Conservation (phyloP, 176 grass and related monocot species). For the Metroxylon sagu region DNA sequence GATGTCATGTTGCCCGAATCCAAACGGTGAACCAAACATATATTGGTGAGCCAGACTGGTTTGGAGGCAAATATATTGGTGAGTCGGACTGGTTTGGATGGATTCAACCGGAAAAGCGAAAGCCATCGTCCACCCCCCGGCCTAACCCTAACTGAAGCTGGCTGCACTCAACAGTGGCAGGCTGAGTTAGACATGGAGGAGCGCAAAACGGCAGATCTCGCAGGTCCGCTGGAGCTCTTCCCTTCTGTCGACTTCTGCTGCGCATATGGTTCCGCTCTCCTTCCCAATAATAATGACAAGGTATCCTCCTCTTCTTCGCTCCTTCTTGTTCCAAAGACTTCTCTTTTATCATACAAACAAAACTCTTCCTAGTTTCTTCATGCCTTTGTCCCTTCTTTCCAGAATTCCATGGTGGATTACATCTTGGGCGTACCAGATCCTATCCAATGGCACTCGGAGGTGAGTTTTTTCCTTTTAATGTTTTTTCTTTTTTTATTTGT, state of each 20-base stretch:
- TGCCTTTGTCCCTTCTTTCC: not conserved
- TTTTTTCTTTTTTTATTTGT: not conserved
- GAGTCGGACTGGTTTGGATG: too few relatives aligned
- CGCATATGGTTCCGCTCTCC: conserved; percentile 77
- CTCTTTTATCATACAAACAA: not conserved
- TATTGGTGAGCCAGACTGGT: too few relatives aligned
- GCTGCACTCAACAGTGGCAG: too few relatives aligned
- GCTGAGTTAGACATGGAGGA: conserved; percentile 3
- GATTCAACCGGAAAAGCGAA: too few relatives aligned
- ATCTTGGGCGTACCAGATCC: conserved; percentile 77
- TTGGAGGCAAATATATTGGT: too few relatives aligned
- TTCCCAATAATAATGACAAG: conserved; percentile 36
- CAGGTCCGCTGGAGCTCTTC: conserved; percentile 43
- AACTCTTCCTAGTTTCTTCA: not conserved
- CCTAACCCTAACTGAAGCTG: too few relatives aligned
- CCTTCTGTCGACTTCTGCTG: conserved; percentile 87
- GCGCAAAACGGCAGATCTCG: conserved; percentile 29
- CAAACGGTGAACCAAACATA: too few relatives aligned
- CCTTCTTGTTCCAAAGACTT: not conserved
- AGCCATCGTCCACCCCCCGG: too few relatives aligned
- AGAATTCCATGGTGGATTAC: conserved; percentile 84
- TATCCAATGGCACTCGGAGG: conserved; percentile 62
- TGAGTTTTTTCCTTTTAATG: conserved; percentile 1
- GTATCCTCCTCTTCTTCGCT: conserved; percentile 3
- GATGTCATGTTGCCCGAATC: too few relatives aligned